phyloP scores from a whole-genome alignment of 1,284 basidiomycete species.

The Tranzscheliella williamsii region DNA sequence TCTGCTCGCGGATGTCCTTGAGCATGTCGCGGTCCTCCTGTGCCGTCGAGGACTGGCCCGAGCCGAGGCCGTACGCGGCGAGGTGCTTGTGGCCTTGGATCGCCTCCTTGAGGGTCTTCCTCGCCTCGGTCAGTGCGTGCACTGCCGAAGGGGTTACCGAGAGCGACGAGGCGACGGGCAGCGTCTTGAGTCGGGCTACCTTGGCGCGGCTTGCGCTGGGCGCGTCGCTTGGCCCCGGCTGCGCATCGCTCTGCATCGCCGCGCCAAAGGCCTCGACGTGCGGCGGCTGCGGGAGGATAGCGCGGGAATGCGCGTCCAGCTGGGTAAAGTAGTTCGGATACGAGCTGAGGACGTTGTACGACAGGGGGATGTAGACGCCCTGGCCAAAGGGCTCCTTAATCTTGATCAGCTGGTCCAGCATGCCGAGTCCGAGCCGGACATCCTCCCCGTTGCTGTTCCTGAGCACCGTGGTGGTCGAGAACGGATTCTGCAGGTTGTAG shows the following conservation, averaged over 20 bases:
- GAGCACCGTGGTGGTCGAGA: conserved; percentile 19
- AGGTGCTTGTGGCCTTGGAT: conserved; percentile 44
- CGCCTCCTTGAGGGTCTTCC: conserved; percentile 24
- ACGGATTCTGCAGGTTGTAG: conserved; percentile 15
- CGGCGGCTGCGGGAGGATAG: background rate
- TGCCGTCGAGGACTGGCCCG: background rate
- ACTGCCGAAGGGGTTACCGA: conserved; percentile 35
- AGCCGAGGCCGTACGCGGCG: conserved; percentile 38
- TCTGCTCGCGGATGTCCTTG: conserved; percentile 47
- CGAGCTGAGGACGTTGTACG: conserved; percentile 39
- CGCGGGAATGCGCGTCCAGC: conserved; percentile 6
- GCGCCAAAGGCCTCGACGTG: background rate
- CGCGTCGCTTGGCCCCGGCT: too few species aligned
- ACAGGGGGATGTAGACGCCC: conserved; percentile 33
- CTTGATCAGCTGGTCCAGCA: conserved; percentile 26
- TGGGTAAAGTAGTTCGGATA: conserved; percentile 41
- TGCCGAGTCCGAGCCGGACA: conserved; percentile 16
- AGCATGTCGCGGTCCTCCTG: conserved; percentile 43
- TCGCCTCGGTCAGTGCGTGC: conserved; percentile 22
- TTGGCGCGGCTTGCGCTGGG: too few species aligned
- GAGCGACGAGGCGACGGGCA: conserved; percentile 43
- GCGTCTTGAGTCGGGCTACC: conserved; percentile 4
- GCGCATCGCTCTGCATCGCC: background rate
- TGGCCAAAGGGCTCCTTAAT: conserved; percentile 24
- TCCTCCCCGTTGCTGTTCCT: conserved; percentile 21